Evolutionary conservation across 192 early-diverging fungal genomes (phyloP).

Genomic region (Backusella australiensis): DNA sequence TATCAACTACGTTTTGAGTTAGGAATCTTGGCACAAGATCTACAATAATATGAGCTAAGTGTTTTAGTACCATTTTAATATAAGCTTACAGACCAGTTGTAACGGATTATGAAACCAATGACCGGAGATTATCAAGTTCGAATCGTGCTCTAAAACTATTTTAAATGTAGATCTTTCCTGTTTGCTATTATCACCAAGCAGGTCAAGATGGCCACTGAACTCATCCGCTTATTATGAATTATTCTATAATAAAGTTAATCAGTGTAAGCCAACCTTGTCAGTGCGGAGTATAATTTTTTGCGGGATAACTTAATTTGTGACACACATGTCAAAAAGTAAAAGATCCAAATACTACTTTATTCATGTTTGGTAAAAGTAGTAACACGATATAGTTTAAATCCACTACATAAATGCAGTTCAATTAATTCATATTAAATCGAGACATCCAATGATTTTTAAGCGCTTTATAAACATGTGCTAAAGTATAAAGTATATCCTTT

Average conservation of each 20-base stretch:
- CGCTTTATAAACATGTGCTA: neutral
- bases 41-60: neutral
- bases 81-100: neutral
- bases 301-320: neutral
- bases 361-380: neutral
- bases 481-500: neutral
- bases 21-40: neutral
- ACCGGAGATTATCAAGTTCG: neutral
- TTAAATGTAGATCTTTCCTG: neutral
- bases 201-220: neutral
- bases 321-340: neutral
- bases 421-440: neutral
- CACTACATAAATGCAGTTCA: neutral
- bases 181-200: neutral
- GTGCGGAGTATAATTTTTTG: neutral
- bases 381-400: neutral
- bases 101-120: neutral
- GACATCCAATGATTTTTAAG: neutral
- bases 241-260: neutral
- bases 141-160: neutral
- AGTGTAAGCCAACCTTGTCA: neutral
- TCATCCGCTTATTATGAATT: neutral
- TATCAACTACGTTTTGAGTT: neutral
- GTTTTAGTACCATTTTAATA: neutral
- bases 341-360: neutral